These are phyloP conservation scores for Aaosphaeria arxii DNA, from an alignment of 2,329 filamentous ascomycete species.

Conservation along the genomic window DNA sequence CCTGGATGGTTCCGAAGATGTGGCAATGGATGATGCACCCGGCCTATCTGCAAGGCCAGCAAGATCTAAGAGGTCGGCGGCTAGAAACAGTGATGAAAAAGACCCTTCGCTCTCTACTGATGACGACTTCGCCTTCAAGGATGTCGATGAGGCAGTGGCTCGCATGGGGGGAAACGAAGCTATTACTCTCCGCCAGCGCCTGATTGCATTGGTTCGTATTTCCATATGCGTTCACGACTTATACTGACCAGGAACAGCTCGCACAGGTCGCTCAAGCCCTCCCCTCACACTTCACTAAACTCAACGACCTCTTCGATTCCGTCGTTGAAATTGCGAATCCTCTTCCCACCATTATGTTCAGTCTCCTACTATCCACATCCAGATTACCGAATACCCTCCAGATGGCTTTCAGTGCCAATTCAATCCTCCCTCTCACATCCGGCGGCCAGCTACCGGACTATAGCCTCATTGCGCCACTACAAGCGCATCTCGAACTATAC, in stretches of 20 bases:
- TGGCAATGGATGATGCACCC: constrained; percentile 16
- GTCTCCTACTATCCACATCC: constrained; percentile 52
- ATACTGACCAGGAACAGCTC: constrained; percentile 21
- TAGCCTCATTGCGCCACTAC: constrained; percentile 17
- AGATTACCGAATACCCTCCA: constrained; percentile 44
- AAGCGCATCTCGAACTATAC: constrained; percentile 24
- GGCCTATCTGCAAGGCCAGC: background rate
- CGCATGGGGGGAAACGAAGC: constrained; percentile 50
- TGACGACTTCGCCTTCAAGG: constrained; percentile 2
- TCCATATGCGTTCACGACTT: background rate
- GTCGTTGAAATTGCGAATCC: constrained; percentile 54
- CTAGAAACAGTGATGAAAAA: background rate
- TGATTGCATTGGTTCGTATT: constrained; percentile 55
- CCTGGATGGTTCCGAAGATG: constrained; percentile 39
- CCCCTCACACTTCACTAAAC: constrained; percentile 47
- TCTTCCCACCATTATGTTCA: constrained; percentile 58
- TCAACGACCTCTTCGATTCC: constrained; percentile 58
- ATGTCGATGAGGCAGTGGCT: constrained; percentile 17
- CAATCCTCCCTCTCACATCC: constrained; percentile 23
- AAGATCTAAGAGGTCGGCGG: background rate
- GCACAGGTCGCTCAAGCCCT: constrained; percentile 33
- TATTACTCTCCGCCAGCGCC: constrained; percentile 59
- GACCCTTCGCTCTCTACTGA: background rate
- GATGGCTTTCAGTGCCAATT: constrained; percentile 45
- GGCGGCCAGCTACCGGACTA: constrained; percentile 23